Evolutionary conservation across 1,284 basidiomycete genomes (phyloP).

Genomic region (Cryptococcus depauperatus): DNA sequence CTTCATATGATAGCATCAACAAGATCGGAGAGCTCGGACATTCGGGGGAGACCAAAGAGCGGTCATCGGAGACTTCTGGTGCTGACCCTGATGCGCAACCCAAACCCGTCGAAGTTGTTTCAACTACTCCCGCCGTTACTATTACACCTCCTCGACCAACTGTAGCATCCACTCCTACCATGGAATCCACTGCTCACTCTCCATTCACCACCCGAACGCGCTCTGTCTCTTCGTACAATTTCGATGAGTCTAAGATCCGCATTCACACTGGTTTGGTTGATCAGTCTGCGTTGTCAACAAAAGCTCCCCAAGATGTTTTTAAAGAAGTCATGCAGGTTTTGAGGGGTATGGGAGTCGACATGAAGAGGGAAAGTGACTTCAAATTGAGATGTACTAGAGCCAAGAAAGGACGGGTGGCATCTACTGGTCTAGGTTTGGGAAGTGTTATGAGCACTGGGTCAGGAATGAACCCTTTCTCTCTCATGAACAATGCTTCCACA

Average conservation of each 20-base stretch:
- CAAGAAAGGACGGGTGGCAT: slow-evolving; percentile 57
- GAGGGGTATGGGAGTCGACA: slow-evolving; percentile 81
- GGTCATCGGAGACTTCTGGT: slow-evolving; percentile 3
- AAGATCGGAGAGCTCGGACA: slow-evolving; percentile 16
- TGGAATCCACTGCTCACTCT: slow-evolving; percentile 13
- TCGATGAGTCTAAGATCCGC: slow-evolving; percentile 56
- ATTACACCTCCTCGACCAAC: slow-evolving; percentile 11
- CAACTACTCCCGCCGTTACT: slow-evolving; percentile 10
- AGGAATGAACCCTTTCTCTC: slow-evolving; percentile 62
- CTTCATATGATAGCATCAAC: slow-evolving; percentile 24
- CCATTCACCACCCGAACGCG: slow-evolving; percentile 2
- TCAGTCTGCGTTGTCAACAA: slow-evolving; percentile 79
- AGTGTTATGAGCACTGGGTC: slow-evolving; percentile 45
- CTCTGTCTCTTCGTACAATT: slow-evolving; percentile 3
- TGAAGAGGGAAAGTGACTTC: slow-evolving; percentile 77
- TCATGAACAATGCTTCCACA: slow-evolving; percentile 67
- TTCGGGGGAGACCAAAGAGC: slow-evolving; percentile 7
- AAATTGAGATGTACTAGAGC: slow-evolving; percentile 72
- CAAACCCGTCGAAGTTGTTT: neutral
- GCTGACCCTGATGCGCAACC: slow-evolving; percentile 15
- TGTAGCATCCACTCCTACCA: slow-evolving; percentile 6
- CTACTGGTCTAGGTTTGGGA: slow-evolving; percentile 36
- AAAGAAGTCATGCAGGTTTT: slow-evolving; percentile 70
- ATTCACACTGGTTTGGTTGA: slow-evolving; percentile 90
- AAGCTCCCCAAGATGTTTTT: slow-evolving; percentile 78